Evolutionary conservation across 169 alveolate species (phyloP).

Genomic region (Plasmodium reichenowi): DNA sequence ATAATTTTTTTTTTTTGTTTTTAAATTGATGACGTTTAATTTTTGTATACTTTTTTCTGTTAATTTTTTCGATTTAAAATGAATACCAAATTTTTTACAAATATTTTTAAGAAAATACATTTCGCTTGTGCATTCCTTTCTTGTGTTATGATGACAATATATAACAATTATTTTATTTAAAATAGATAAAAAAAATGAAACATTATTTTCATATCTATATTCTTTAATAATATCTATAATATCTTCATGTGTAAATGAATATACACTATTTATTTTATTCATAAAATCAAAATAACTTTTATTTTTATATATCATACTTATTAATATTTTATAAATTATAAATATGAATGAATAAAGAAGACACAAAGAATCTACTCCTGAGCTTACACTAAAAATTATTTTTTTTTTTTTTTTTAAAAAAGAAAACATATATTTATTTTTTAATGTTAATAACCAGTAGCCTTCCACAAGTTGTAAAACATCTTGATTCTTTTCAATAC

Average conservation of each 20-base stretch:
- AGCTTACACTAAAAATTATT: constrained; percentile 55
- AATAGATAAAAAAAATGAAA: constrained; percentile 16
- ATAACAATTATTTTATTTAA: constrained; percentile 42
- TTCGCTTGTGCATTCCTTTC: constrained; percentile 40
- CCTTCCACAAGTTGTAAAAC: constrained; percentile 35
- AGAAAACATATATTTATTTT: constrained; percentile 13
- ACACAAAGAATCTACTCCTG: constrained; percentile 67
- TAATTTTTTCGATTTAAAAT: constrained; percentile 18
- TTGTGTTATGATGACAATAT: constrained; percentile 43
- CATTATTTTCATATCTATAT: not conserved
- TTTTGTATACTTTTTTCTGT: not conserved
- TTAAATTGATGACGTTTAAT: not conserved
- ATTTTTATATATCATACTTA: constrained; percentile 10
- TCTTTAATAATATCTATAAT: not conserved
- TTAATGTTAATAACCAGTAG: constrained; percentile 27
- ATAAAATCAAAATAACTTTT: constrained; percentile 3
- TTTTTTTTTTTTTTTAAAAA: constrained; percentile 57
- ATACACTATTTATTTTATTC: constrained; percentile 14
- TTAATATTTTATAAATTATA: constrained; percentile 41
- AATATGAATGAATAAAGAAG: constrained; percentile 51
- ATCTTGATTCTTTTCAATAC: constrained; percentile 10
- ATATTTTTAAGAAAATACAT: constrained; percentile 30
- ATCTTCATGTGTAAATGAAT: constrained; percentile 32
- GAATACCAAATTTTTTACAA: constrained; percentile 23
- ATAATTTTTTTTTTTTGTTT: not conserved